Conservation (phyloP, 768 basidiomycete species). For the Hortiboletus campestris region DNA sequence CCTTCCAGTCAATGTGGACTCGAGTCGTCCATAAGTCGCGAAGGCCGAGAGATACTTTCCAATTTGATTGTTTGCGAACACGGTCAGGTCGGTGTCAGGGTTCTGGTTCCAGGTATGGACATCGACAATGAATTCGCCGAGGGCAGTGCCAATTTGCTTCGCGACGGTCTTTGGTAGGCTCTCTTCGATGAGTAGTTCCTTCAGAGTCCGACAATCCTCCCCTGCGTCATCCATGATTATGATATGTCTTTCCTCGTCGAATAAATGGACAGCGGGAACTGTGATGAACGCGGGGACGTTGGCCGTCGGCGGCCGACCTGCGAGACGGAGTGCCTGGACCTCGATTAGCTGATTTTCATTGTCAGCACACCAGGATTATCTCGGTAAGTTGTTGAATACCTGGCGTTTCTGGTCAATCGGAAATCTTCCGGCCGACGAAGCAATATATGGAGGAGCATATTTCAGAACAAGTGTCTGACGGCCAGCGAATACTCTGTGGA, state of each 20-base stretch:
- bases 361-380: slow-evolving; percentile 2
- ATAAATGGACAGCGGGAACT: slow-evolving; percentile 48
- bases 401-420: slow-evolving; percentile 50
- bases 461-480: slow-evolving; percentile 54
- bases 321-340: slow-evolving; percentile 49
- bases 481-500: slow-evolving; percentile 41
- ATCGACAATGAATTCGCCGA: slow-evolving; percentile 54
- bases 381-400: slow-evolving; percentile 34
- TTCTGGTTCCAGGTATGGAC: slow-evolving; percentile 50
- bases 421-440: slow-evolving; percentile 18
- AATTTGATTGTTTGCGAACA: slow-evolving; percentile 40
- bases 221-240: slow-evolving; percentile 69
- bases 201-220: slow-evolving; percentile 34
- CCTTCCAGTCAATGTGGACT: slow-evolving; percentile 36
- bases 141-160: slow-evolving; percentile 45
- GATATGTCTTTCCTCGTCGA: slow-evolving; percentile 48
- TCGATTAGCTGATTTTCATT: slow-evolving; percentile 40
- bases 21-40: slow-evolving; percentile 45
- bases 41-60: slow-evolving; percentile 42
- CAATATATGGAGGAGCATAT: slow-evolving; percentile 49
- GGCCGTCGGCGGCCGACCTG: slow-evolving; percentile 32
- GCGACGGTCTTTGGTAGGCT: slow-evolving; percentile 30
- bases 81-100: slow-evolving; percentile 27
- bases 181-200: slow-evolving; percentile 39
- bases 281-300: slow-evolving; percentile 40